Evolutionary conservation across 441 rosid genomes (phyloP), one percentile per base, ranked within the genome.

Genomic region (Lepidium campestre): DNA sequence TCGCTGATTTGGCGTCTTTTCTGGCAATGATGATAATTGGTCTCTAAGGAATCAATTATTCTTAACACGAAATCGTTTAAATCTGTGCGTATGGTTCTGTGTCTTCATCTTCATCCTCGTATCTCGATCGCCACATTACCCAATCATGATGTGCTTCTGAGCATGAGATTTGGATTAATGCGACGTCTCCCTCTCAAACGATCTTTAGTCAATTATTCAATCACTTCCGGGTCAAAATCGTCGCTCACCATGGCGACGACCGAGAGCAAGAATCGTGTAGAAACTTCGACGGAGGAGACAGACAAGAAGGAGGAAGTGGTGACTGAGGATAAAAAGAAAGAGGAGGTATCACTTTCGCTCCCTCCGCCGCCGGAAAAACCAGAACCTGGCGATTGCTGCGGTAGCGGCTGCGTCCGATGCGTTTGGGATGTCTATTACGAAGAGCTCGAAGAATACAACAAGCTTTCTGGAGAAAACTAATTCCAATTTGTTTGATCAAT

Each of bases 401-500:
- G 98, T 7, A 87, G 93, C 81, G 98, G 97, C 4, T 90, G 98
- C 81, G 89, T 90, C 3, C 72, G 94, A 61, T 93, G 97, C 84
- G 98, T 93, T n/a, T 90, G 98, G 98, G 98, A 93, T 78, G 85
- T 90, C 44, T 88, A 93, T 70, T 88, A 85, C 57, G 97, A 93
- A 2, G 90, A 93, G 63, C 89, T 88, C 29, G 97, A 92, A 72
- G 92, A 75, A 12, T 92, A 87, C 68, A 48, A 92, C 52, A 81
- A 78, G 71, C 83, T 83, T 27, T 74, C 81, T 14, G 53, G 42
- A 56, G 44, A 60, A 0, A 19, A 53, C 71, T 41, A 67, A 50
- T 52, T 62, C 85, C 1, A 55, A 13, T 45, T 65, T 15, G 58
- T 61, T 34, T 50, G 18, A 1, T 11, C 42, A 23, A 12, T 35